Evolutionary conservation across 192 early-diverging fungal genomes (phyloP).

Genomic region (Backusella macrospora): DNA sequence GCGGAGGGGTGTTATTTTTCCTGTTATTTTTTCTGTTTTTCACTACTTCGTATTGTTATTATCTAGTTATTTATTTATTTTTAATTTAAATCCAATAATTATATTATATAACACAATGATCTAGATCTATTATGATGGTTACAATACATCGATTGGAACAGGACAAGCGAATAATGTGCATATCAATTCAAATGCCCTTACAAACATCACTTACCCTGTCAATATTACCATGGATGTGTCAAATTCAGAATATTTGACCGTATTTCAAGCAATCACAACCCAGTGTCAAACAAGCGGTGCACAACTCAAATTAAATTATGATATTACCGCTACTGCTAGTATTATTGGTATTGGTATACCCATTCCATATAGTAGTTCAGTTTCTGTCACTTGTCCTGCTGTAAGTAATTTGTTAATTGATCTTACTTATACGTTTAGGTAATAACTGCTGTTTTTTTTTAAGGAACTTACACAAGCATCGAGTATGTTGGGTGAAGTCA

Average conservation of each 20-base stretch:
- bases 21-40: too few relatives aligned
- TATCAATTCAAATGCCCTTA: constrained; percentile 42
- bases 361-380: neutral
- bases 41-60: neutral
- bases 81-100: neutral
- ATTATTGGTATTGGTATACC: constrained; percentile 37
- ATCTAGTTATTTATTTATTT: neutral
- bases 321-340: constrained; percentile 22
- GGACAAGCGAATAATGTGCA: constrained; percentile 45
- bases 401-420: constrained; percentile 7
- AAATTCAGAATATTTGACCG: constrained; percentile 31
- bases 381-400: constrained; percentile 6
- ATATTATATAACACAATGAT: neutral
- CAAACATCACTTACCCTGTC: constrained; percentile 49
- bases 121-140: constrained; percentile 54
- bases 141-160: constrained; percentile 44
- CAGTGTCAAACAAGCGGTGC: constrained; percentile 46
- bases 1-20: too few relatives aligned
- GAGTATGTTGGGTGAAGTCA: neutral
- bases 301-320: constrained; percentile 33
- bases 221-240: constrained; percentile 35
- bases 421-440: neutral
- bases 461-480: constrained; percentile 1
- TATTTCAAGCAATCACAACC: constrained; percentile 43
- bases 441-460: neutral